phyloP scores from a whole-genome alignment of 2,329 filamentous ascomycete species.

The Monosporascus sp. region DNA sequence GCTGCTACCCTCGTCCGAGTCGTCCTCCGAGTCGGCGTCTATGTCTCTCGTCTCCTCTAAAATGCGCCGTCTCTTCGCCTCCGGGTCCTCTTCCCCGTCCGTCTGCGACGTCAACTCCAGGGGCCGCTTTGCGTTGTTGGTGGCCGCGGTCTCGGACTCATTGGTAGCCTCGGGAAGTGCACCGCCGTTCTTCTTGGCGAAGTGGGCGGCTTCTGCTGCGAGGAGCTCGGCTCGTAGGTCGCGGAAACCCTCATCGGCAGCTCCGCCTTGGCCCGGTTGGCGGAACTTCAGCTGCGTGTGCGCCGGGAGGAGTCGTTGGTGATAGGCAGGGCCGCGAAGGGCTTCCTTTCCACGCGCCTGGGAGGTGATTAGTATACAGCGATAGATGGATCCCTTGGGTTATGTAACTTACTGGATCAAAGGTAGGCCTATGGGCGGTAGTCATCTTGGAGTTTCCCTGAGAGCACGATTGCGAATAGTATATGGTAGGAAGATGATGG shows the following conservation, averaged over 20 bases:
- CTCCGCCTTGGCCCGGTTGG: conserved; percentile 86
- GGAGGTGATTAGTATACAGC: conserved; percentile 20
- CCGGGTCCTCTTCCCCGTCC: conserved; percentile 60
- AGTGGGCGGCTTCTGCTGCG: conserved; percentile 81
- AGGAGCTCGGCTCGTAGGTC: conserved; percentile 89
- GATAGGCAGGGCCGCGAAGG: conserved; percentile 87
- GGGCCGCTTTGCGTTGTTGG: conserved; percentile 57
- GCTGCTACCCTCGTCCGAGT: conserved; percentile 44
- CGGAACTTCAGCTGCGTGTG: conserved; percentile 90
- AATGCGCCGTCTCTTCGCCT: conserved; percentile 80
- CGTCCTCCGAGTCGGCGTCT: conserved; percentile 70
- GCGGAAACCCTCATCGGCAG: conserved; percentile 62
- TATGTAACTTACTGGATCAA: conserved; percentile 69
- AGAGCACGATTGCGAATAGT: conserved; percentile 1
- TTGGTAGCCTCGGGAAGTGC: conserved; percentile 42
- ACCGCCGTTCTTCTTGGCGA: conserved; percentile 74
- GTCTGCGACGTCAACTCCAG: conserved; percentile 46
- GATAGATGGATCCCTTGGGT: background rate
- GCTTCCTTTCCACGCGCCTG: conserved; percentile 92
- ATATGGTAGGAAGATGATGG: background rate
- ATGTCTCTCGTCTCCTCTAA: conserved; percentile 84
- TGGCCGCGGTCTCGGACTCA: conserved; percentile 30
- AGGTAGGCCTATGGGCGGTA: conserved; percentile 78
- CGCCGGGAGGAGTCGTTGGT: conserved; percentile 90
- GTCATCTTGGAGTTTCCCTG: conserved; percentile 47